phyloP scores from a whole-genome alignment of 176 grass and related monocot genomes.

The Bolboschoenus planiculmis region DNA sequence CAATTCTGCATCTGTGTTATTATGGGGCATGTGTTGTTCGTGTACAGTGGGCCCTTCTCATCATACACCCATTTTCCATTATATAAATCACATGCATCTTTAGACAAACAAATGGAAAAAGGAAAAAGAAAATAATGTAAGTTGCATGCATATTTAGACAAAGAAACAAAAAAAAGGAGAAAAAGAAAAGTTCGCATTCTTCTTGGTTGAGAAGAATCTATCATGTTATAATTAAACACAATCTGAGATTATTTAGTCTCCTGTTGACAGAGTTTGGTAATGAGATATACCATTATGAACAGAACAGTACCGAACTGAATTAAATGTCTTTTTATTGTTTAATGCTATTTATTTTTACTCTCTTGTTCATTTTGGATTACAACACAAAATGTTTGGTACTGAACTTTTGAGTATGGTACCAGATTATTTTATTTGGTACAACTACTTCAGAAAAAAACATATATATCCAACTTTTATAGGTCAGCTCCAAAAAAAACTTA shows the following conservation, averaged over 20 bases:
- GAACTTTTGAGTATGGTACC: background rate
- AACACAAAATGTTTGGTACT: background rate
- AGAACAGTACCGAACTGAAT: background rate
- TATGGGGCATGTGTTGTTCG: constrained; percentile 83
- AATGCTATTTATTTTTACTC: background rate
- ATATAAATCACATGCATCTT: constrained; percentile 71
- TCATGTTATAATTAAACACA: background rate
- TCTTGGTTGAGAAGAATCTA: background rate
- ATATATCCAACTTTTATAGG: background rate
- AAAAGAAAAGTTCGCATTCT: background rate
- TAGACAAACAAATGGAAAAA: constrained; percentile 12
- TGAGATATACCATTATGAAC: background rate
- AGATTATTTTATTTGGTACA: background rate
- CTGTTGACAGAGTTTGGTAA: background rate
- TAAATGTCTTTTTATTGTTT: background rate
- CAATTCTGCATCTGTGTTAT: constrained; percentile 93
- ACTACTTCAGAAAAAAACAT: background rate
- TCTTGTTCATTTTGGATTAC: background rate
- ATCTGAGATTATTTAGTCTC: background rate
- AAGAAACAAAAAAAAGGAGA: background rate
- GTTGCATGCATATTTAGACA: constrained; percentile 51
- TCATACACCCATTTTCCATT: constrained; percentile 69
- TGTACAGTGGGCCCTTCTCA: constrained; percentile 55
- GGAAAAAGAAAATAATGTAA: constrained; percentile 32
- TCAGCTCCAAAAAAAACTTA: background rate